These are phyloP conservation scores for Sporodiniella umbellata DNA, from an alignment of 371 early-diverging fungal species.

Conservation along the genomic window DNA sequence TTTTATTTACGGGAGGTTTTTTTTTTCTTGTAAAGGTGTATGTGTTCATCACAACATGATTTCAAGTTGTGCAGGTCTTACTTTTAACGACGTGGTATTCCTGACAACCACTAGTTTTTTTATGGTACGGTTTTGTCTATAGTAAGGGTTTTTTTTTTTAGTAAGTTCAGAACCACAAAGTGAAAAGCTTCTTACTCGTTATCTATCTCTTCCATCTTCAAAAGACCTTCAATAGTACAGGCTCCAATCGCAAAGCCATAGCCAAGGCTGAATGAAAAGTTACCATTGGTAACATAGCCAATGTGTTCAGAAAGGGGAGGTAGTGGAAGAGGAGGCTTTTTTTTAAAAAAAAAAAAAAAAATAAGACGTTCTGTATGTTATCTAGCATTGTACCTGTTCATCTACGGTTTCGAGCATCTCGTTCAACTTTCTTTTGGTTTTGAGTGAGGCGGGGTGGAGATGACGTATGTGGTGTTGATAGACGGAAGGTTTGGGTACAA, in stretches of 20 bases:
- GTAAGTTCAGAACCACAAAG: not conserved
- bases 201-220: constrained; percentile 22
- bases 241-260: constrained; percentile 61
- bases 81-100: constrained; percentile 40
- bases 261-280: constrained; percentile 65
- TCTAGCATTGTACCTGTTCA: constrained; percentile 1
- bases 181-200: constrained; percentile 24
- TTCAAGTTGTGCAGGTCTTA: constrained; percentile 46
- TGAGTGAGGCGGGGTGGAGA: not conserved
- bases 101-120: constrained; percentile 53
- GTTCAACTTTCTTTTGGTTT: constrained; percentile 10
- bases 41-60: too few species aligned
- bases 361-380: not conserved
- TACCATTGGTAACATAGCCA: constrained; percentile 74
- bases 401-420: constrained; percentile 3
- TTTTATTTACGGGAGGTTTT: too few species aligned
- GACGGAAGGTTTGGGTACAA: constrained; percentile 21
- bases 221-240: constrained; percentile 43
- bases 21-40: too few species aligned
- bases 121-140: constrained; percentile 31
- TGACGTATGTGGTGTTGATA: constrained; percentile 19
- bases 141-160: not conserved
- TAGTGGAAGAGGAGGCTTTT: too few species aligned
- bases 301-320: constrained; percentile 35
- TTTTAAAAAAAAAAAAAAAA: too few species aligned